Percentiles rank a stretch among this genome's conserved stretches.
phyloP scores from a whole-genome alignment of 1,139 yeast species.

The Hemisphaericaspora xylofermentans region DNA sequence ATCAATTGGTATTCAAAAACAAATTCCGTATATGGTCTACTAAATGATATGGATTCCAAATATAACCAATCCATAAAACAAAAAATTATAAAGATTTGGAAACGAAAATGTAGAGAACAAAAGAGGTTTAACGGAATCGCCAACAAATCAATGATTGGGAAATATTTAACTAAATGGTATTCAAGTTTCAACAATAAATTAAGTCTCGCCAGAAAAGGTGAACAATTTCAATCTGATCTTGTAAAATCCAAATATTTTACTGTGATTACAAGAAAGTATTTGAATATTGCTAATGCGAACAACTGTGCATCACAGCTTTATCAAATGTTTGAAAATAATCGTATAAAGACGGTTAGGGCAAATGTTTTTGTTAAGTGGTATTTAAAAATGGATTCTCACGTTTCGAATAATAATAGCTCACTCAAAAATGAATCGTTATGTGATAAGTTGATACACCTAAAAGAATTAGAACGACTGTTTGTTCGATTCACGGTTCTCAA shows the following conservation, averaged over 20 bases:
- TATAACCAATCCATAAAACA: slow-evolving; percentile 1
- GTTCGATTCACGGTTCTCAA: slow-evolving; percentile 14
- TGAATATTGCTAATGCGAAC: not conserved
- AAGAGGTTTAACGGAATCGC: not conserved
- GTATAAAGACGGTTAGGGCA: not conserved
- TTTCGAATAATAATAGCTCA: not conserved
- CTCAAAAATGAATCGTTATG: slow-evolving; percentile 7
- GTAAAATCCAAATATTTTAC: not conserved
- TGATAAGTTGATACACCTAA: slow-evolving; percentile 14
- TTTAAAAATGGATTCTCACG: slow-evolving; percentile 5
- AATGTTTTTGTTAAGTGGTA: slow-evolving; percentile 4
- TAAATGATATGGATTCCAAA: not conserved
- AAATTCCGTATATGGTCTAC: not conserved
- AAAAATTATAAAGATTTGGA: not conserved
- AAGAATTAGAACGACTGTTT: slow-evolving; percentile 11
- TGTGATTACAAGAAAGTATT: not conserved
- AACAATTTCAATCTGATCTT: not conserved
- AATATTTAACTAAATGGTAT: not conserved
- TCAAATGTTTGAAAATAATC: not conserved
- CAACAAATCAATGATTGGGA: not conserved
- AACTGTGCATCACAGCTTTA: not conserved
- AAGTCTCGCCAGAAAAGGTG: not conserved
- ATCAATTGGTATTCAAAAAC: slow-evolving; percentile 1
- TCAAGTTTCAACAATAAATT: not conserved
- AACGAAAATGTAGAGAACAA: not conserved